phyloP scores from a whole-genome alignment of 2,329 filamentous ascomycete genomes.

The Helotiales sp. region DNA sequence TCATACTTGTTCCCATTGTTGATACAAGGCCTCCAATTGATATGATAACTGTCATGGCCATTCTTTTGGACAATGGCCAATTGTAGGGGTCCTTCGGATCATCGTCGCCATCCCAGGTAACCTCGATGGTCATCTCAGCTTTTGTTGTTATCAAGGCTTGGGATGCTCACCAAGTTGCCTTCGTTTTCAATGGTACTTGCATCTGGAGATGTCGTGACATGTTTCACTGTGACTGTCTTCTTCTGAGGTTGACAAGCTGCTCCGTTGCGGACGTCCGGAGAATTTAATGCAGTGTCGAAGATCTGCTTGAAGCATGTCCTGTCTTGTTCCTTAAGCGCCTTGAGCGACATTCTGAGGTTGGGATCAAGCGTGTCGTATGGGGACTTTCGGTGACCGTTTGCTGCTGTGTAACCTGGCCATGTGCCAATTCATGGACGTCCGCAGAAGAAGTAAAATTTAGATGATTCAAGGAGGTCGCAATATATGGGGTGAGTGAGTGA shows the following conservation, averaged over 20 bases:
- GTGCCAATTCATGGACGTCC: no score
- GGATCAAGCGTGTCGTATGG: neutral
- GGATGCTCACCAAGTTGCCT: neutral
- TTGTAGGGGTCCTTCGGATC: conserved; percentile 47
- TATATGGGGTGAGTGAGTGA: no score
- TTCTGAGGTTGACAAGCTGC: neutral
- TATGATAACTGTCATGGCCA: conserved; percentile 47
- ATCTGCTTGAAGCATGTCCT: neutral
- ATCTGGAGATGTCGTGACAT: neutral
- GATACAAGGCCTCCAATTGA: conserved; percentile 50
- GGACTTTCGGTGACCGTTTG: neutral
- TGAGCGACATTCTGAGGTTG: neutral
- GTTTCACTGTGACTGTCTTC: neutral
- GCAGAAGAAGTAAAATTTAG: no score
- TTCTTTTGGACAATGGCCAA: conserved; percentile 42
- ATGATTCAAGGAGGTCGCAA: no score
- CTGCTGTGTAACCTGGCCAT: no score
- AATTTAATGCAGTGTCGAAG: neutral
- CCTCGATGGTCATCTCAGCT: neutral
- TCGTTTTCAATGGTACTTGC: neutral
- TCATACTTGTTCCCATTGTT: conserved; percentile 53
- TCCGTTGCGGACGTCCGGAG: neutral
- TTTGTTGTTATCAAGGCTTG: neutral
- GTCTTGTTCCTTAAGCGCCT: neutral
- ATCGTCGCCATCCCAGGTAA: neutral